Base-by-base conservation (phyloP, 169 alveolate species). In the Plasmodium yoelii region DNA sequence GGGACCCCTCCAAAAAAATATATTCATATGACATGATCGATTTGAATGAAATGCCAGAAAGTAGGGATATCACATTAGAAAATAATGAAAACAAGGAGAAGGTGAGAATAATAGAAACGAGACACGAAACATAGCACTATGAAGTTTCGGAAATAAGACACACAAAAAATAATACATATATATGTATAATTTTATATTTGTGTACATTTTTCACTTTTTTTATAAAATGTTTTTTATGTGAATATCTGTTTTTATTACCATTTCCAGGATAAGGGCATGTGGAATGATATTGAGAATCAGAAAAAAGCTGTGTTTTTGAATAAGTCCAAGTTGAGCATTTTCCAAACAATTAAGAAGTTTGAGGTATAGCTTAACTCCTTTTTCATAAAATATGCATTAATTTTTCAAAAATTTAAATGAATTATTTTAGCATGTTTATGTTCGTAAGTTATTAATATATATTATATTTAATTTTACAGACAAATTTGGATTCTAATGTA, bases 241-340 rank as follows among this genome's bases (percentile, higher is more conserved):
- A 28, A 13, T 10, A 18, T 24, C 4, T 13, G 18, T 12, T 22
- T 59, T 19, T 59, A 19, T 53, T 28, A 15, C 55, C 60, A 12
- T 65, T 82, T 67, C 4, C 18, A 82, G 90, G 90, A 82, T 34
- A 82, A 67, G 68, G 57, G 26, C 9, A 65, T 65, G 60, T 82
- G 90, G 90, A 44, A 82, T 42, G 24, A 49, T 44, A 65, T 82
- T 26, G 15, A 46, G 26, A 82, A 28, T 67, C 77, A 82, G 73
- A 82, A 56, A 60, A 82, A 65, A 24, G 90, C 73, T 18, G 84
- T 82, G 18, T 82, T 82, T 82, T 42, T 82, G 44, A 82, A 82
- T 28, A 39, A 60, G 28, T 18, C 71, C 13, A 49, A 56, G 39
- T 82, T 82, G 44, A 82, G 44, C 74, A 82, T 82, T 67, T 82